Conservation (phyloP, 176 grass and related monocot species). For the Tillandsia fasciculata region DNA sequence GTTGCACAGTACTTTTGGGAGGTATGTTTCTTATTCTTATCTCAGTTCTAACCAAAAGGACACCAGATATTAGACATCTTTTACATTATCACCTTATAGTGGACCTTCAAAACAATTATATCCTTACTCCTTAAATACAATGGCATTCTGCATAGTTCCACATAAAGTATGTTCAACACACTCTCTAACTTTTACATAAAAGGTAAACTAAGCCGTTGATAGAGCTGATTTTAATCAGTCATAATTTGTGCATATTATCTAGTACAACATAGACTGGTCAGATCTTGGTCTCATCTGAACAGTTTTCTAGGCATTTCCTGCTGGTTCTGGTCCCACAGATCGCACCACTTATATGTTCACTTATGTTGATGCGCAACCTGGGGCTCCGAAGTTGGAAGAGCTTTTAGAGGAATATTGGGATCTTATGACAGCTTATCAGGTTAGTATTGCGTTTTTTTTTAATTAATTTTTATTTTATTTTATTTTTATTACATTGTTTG, state of each 20-base stretch:
- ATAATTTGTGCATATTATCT: not conserved
- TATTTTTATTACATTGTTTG: slow-evolving; percentile 5
- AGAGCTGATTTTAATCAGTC: too few relatives aligned
- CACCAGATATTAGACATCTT: not conserved
- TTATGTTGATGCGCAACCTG: slow-evolving; percentile 65
- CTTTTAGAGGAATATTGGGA: slow-evolving; percentile 87
- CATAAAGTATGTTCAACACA: too few relatives aligned
- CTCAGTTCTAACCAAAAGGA: not conserved
- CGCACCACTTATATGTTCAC: slow-evolving; percentile 98
- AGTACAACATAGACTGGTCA: not conserved
- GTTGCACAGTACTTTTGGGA: slow-evolving; percentile 88
- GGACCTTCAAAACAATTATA: not conserved
- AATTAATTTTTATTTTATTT: not conserved
- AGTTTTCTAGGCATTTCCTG: slow-evolving; percentile 70
- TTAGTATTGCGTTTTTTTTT: slow-evolving; percentile 18
- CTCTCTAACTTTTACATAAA: too few relatives aligned
- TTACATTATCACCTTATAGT: not conserved
- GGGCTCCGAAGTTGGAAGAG: slow-evolving; percentile 67
- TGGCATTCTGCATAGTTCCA: too few relatives aligned
- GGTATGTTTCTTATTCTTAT: slow-evolving; percentile 31
- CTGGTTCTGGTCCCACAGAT: slow-evolving; percentile 74
- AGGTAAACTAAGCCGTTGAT: too few relatives aligned
- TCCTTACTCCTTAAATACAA: too few relatives aligned
- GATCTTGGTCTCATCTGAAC: slow-evolving; percentile 16
- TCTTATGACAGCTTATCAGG: slow-evolving; percentile 84